Conservation (phyloP, 1,284 basidiomycete species). For the Marasmius oreades region DNA sequence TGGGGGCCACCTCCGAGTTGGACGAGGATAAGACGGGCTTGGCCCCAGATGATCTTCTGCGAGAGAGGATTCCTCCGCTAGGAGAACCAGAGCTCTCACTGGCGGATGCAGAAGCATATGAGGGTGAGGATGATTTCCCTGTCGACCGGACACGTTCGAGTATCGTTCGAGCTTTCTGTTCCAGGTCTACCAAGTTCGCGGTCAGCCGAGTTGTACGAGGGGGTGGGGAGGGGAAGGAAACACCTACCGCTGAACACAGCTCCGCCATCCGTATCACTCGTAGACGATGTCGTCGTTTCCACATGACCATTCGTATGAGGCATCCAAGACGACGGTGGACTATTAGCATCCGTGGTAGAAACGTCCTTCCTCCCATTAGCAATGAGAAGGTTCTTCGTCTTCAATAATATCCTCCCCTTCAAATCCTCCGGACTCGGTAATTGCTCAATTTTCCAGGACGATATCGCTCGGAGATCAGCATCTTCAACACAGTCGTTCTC, state of each 20-base stretch:
- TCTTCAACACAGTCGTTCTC: neutral
- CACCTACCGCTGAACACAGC: neutral
- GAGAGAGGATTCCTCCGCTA: neutral
- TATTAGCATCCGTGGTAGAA: slow-evolving; percentile 13
- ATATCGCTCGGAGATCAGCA: neutral
- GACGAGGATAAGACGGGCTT: neutral
- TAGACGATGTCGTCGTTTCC: slow-evolving; percentile 36
- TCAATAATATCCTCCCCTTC: slow-evolving; percentile 79
- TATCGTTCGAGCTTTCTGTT: neutral
- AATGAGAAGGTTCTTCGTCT: slow-evolving; percentile 67
- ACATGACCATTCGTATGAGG: slow-evolving; percentile 39
- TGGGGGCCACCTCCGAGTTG: neutral
- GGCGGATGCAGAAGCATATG: neutral
- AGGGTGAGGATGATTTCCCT: slow-evolving; percentile 2
- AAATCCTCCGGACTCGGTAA: slow-evolving; percentile 90
- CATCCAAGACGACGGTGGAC: slow-evolving; percentile 27
- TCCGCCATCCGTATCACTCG: slow-evolving; percentile 38
- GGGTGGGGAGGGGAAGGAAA: too few species aligned
- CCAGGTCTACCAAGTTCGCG: neutral
- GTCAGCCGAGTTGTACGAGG: neutral
- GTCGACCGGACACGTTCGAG: slow-evolving; percentile 3
- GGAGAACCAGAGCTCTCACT: neutral
- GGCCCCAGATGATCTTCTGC: neutral
- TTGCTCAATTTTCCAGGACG: slow-evolving; percentile 7
- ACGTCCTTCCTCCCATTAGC: neutral